Base-by-base conservation (phyloP, 2,329 filamentous ascomycete species). In the Neonectria neomacrospora region DNA sequence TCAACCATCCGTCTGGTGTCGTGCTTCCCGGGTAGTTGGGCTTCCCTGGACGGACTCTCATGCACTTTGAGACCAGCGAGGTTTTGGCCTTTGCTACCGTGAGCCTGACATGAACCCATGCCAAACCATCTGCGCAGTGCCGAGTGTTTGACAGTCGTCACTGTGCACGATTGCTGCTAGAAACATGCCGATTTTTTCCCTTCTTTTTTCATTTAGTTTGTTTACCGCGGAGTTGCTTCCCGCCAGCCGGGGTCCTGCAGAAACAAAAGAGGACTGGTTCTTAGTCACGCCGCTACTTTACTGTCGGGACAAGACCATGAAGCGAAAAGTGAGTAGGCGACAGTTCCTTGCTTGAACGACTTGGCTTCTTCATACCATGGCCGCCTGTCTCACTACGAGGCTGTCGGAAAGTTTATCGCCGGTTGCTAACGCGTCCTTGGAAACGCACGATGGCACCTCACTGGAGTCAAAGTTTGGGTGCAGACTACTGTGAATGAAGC, bases 361-460 rank as follows among this genome's bases (percentile, higher is more conserved):
- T 18, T 44, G 26, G 18, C 20, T 54, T 50, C 20, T 54, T 50
- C 18, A 58, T 39, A 28, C 39, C 34, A 23, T 47, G 52, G 37
- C 50, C 52, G 39, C 30, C 53, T 45, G 45, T 52, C 20, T 34
- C 18, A 30, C 30, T 30, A n/a, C 42, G 23, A n/a, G 14, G 18
- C 26, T 26, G 22, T 44, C 30, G 28, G n/a, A 37, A 30, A 54
- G 45, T 58, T 57, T 22, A 50, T 48, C 30, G 22, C 32, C 50
- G 32, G 20, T 47, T 47, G 34, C 54, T 45, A 51, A 63, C 42
- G 42, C 26, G 44, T 39, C 26, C 42, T 41, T 42, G 44, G 50
- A 58, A 63, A 63, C 54, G 23, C 54, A 37, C 54, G 60, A 54
- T 63, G 54, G 45, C 22, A 58, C 60, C 50, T 58, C 22, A 18